Conservation (phyloP, 257 asterid species). For the Gentiana dahurica region DNA sequence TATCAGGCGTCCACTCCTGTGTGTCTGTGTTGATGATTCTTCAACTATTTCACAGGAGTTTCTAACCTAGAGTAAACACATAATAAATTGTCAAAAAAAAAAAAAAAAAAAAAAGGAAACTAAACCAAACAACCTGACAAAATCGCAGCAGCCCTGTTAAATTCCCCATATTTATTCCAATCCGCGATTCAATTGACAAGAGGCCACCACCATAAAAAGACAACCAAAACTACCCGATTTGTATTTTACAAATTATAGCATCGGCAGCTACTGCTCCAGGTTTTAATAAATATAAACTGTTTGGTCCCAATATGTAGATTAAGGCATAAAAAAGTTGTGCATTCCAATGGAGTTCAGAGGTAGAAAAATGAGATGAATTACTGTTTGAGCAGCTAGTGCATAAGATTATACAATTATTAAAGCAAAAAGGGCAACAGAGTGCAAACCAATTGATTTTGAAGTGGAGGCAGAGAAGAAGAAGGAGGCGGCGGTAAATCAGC, state of each 20-base stretch:
- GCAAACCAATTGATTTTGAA: conserved; percentile 23
- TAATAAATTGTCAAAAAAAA: no score
- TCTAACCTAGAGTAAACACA: conserved; percentile 28
- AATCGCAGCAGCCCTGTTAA: no score
- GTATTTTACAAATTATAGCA: no score
- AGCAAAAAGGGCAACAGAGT: background rate
- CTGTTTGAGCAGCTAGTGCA: no score
- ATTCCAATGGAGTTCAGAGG: background rate
- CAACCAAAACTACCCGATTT: no score
- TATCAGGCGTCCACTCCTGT: conserved; percentile 15
- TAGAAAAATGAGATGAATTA: background rate
- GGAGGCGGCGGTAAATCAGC: conserved; percentile 19
- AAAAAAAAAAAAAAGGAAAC: no score
- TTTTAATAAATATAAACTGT: background rate
- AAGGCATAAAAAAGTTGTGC: background rate
- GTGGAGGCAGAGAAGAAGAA: conserved; percentile 14
- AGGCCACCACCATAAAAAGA: no score
- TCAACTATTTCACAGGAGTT: conserved; percentile 67
- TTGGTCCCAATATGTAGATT: background rate
- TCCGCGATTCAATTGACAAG: no score
- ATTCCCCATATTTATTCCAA: no score
- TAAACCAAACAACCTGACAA: no score
- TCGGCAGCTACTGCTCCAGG: no score
- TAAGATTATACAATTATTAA: background rate
- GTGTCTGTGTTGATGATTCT: conserved; percentile 20